These are phyloP conservation scores for Ciborinia camelliae DNA, from an alignment of 2,329 filamentous ascomycete species.

Conservation along the genomic window DNA sequence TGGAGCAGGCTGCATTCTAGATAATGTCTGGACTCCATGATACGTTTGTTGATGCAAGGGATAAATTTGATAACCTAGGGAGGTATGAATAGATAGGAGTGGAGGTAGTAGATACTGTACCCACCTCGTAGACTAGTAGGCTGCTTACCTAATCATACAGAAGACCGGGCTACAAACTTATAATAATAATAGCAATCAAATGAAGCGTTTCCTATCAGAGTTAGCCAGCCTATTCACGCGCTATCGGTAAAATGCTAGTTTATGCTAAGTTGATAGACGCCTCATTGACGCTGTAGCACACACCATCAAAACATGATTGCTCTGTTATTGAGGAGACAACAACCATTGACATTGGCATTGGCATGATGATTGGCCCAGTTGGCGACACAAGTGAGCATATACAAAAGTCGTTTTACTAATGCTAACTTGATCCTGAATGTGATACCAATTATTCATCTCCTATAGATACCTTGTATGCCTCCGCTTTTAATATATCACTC, in stretches of 20 bases:
- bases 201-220: not conserved
- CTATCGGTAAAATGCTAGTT: not conserved
- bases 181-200: no score
- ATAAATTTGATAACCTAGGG: no score
- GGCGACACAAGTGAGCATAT: no score
- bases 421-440: not conserved
- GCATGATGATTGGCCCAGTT: no score
- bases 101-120: no score
- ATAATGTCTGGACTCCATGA: slow-evolving; percentile 7
- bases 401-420: no score
- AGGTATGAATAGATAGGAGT: no score
- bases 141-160: not conserved
- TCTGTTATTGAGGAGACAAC: not conserved
- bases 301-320: not conserved
- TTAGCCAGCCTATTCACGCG: slow-evolving; percentile 6
- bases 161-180: no score
- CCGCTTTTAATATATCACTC: not conserved
- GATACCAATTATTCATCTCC: not conserved
- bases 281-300: slow-evolving; percentile 4
- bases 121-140: no score
- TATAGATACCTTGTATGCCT: not conserved
- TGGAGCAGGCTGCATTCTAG: not conserved
- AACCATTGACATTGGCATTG: no score
- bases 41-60: slow-evolving; percentile 1
- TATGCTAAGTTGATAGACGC: not conserved